Base-by-base conservation (phyloP, 75 land plant species). In the Pseudotsuga menziesii region DNA sequence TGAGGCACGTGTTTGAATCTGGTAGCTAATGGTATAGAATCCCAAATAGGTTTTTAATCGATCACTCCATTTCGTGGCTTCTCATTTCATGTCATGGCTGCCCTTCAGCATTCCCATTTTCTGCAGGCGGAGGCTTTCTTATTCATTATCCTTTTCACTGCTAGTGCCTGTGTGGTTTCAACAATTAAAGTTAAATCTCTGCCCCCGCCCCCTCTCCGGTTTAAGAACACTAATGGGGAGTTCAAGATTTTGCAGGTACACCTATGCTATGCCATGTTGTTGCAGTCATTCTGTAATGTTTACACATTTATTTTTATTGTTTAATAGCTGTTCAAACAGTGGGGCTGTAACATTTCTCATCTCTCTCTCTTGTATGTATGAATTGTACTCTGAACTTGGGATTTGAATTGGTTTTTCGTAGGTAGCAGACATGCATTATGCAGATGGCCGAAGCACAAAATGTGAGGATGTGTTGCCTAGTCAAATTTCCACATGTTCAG, bases 341-440 rank as follows among this genome's bases (percentile, higher is more conserved):
- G 2, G 12, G 19, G 64, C 64, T 22, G 64, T 11, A 22, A 11
- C 64, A 22, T 61, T 22, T 61, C 12, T 2, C 8, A 25, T 61
- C 12, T 61, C 12, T 17, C 25, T 22, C 22, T 22, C 13, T 25
- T 13, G 7, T n/a, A 12, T 5, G 11, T n/a, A 41, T 41, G 15
- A 26, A 36, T 73, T 12, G 7, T 6, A 19, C 8, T 32, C 56
- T 6, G 25, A 36, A 14, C 15, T 7, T 1, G 15, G 26, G 27
- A 22, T 12, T 12, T 69, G 35, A 23, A 72, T 26, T 14, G 22
- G 22, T 71, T 3, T 52, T 80, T 66, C 41, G 29, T 75, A 85
- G 85, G 74, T 83, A 56, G 85, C 87, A 3, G 87, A 85, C 62
- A 83, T 83, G 87, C 87, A 85, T 59, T 85, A 75, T 69, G 87